Evolutionary conservation across 306 rosid species (phyloP).

Genomic region (Sicyos baderoa): DNA sequence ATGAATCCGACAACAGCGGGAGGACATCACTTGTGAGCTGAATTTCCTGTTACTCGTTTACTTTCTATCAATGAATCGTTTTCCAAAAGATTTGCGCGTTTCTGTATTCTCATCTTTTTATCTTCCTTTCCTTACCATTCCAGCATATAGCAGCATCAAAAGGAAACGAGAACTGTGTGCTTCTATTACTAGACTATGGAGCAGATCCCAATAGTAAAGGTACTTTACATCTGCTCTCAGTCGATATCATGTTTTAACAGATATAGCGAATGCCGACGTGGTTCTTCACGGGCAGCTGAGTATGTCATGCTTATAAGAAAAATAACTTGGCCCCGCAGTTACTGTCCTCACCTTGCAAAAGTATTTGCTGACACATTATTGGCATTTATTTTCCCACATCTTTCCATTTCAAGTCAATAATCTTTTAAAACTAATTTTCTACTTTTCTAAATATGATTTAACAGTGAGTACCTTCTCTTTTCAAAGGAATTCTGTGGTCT

Average conservation of each 20-base stretch:
- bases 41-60: background rate
- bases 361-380: slow-evolving; percentile 13
- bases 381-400: background rate
- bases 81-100: background rate
- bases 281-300: background rate
- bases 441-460: background rate
- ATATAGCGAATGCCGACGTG: no score
- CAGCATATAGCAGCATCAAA: slow-evolving; percentile 73
- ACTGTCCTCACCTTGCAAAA: background rate
- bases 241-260: background rate
- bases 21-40: slow-evolving; percentile 70
- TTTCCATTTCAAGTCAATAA: slow-evolving; percentile 1
- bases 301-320: background rate
- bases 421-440: background rate
- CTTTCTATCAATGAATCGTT: background rate
- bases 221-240: slow-evolving; percentile 19
- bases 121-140: background rate
- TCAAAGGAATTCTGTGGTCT: background rate
- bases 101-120: background rate
- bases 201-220: slow-evolving; percentile 79
- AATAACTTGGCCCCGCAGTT: background rate
- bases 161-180: slow-evolving; percentile 65
- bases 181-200: slow-evolving; percentile 56
- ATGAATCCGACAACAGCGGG: slow-evolving; percentile 70
- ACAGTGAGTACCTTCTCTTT: background rate